Base-by-base conservation (phyloP, 116 monocot genomes). In the Thalassia testudinum region DNA sequence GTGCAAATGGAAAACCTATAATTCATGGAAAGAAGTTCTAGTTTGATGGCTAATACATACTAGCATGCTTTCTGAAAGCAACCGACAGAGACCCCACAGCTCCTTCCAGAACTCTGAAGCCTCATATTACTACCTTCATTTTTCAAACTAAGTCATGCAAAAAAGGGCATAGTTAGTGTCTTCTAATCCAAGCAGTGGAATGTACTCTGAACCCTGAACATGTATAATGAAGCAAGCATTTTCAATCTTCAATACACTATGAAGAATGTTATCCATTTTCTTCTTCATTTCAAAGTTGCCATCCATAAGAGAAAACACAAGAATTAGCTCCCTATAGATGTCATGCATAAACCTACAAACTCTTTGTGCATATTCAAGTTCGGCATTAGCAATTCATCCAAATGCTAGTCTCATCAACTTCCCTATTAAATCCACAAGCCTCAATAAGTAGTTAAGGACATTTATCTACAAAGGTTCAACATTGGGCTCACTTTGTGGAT, bases 221-320 rank as follows among this genome's bases (percentile, higher is more conserved):
- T 83, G 93, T 40, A 87, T 81, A 21, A 81, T 72, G 61, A 81
- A 93, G 73, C 87, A 84, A 65, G 93, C 93, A 74, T 93, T 93
- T 74, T 93, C 87, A 76, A 93, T 93, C 62, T 93, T 93, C 43
- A 81, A 52, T 37, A 78, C 75, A 57, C 93, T 93, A 52, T 93
- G 93, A 66, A 93, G 84, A 87, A 93, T 87, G 11, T 59, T 57
- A 49, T 87, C 93, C 93, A 93, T 93, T 74, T 93, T 93, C 78
- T 87, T 87, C 76, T 87, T 93, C 93, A 93, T 93, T 60, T 93
- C 93, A 60, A 26, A 51, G 56, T 84, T 78, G 26, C 87, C 93
- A 69, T 87, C 84, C 87, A 93, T 93, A n/a, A 69, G 21, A 34
- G 87, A 81, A 37, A 71, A 83, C 45, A 93, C 58, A 61, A 87